phyloP scores from a whole-genome alignment of 2,329 filamentous ascomycete genomes.

The Daldinia sp. region DNA sequence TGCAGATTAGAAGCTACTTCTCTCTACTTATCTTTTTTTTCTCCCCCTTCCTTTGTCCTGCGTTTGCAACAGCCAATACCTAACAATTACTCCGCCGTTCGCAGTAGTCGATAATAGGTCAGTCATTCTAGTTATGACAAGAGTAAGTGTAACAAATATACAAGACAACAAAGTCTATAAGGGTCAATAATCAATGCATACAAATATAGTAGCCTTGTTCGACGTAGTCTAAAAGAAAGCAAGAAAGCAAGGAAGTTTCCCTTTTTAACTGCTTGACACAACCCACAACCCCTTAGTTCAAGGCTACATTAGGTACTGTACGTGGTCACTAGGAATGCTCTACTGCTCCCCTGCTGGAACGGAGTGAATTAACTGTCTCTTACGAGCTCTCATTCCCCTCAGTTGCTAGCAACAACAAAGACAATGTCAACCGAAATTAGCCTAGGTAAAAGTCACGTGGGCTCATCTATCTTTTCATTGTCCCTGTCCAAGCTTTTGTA shows the following conservation, averaged over 20 bases:
- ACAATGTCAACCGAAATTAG: conserved; percentile 55
- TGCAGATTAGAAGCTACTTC: conserved; percentile 43
- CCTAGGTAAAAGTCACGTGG: conserved; percentile 41
- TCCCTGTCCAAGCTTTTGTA: conserved; percentile 20
- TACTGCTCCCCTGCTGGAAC: conserved; percentile 31
- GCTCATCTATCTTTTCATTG: conserved; percentile 34
- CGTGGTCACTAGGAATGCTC: conserved; percentile 28
- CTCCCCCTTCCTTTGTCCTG: conserved; percentile 42
- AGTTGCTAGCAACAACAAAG: conserved; percentile 50
- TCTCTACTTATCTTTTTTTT: conserved; percentile 24
- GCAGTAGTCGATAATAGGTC: conserved; percentile 34
- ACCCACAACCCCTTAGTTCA: conserved; percentile 19
- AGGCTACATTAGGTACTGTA: conserved; percentile 18
- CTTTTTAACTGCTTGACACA: conserved; percentile 17
- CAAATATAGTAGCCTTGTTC: conserved; percentile 33
- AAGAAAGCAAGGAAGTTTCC: conserved; percentile 9
- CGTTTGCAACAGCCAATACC: conserved; percentile 41
- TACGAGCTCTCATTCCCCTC: conserved; percentile 12
- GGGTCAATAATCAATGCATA: conserved; percentile 26
- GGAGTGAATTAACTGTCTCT: conserved; percentile 32
- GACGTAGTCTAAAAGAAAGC: conserved; percentile 13
- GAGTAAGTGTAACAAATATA: conserved; percentile 40
- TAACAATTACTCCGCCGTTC: conserved; percentile 40
- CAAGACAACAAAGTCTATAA: conserved; percentile 35
- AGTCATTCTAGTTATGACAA: conserved; percentile 19